phyloP scores from a whole-genome alignment of 2,329 filamentous ascomycete genomes.

The Trichoderma brevicompactum region DNA sequence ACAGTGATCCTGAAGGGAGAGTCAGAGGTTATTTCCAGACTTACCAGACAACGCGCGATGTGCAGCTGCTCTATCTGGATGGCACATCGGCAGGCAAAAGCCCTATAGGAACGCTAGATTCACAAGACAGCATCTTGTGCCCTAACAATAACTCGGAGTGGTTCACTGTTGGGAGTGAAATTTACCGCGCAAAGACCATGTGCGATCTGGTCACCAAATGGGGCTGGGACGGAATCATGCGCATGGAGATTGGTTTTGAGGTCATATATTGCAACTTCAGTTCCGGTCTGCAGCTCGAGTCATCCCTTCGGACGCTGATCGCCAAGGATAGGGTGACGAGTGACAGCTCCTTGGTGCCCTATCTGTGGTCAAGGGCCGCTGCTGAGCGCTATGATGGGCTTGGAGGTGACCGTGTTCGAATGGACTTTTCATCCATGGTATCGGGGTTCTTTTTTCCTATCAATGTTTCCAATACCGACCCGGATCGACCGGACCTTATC shows the following conservation, averaged over 20 bases:
- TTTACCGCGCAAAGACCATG: slow-evolving; percentile 55
- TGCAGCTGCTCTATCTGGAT: slow-evolving; percentile 70
- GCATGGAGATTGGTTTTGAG: slow-evolving; percentile 73
- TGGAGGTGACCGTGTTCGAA: slow-evolving; percentile 45
- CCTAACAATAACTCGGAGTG: slow-evolving; percentile 38
- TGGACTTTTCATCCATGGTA: slow-evolving; percentile 58
- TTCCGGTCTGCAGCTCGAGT: slow-evolving; percentile 46
- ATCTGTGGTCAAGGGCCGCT: slow-evolving; percentile 49
- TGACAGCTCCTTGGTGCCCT: slow-evolving; percentile 39
- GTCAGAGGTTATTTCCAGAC: slow-evolving; percentile 66
- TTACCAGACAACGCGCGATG: slow-evolving; percentile 61
- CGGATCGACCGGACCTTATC: slow-evolving; percentile 41
- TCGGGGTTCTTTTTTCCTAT: slow-evolving; percentile 56
- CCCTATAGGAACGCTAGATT: slow-evolving; percentile 67
- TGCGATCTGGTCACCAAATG: slow-evolving; percentile 57
- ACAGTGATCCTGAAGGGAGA: slow-evolving; percentile 15
- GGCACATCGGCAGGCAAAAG: slow-evolving; percentile 72
- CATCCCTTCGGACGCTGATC: slow-evolving; percentile 38
- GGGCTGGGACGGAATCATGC: slow-evolving; percentile 68
- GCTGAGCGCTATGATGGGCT: slow-evolving; percentile 53
- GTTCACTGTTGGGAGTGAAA: slow-evolving; percentile 48
- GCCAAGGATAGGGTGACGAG: slow-evolving; percentile 10
- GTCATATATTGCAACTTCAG: slow-evolving; percentile 69
- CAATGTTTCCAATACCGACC: slow-evolving; percentile 52
- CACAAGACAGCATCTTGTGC: slow-evolving; percentile 65